phyloP scores from a whole-genome alignment of 208 protist species.

The Wallacemonas rigidus region DNA sequence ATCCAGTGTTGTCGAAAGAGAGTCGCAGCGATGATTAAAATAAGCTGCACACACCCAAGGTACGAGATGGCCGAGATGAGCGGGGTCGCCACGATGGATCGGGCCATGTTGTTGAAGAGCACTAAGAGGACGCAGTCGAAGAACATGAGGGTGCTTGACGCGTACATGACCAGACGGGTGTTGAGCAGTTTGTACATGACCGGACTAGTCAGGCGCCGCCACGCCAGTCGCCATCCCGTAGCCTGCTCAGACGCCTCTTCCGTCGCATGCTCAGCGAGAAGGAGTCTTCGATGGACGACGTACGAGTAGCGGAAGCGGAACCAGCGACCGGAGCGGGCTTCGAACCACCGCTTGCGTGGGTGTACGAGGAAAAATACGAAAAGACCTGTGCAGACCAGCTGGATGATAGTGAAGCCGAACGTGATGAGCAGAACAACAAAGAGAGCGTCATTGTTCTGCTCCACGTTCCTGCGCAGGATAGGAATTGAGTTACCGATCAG shows the following conservation, averaged over 20 bases:
- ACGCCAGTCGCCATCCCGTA: constrained; percentile 12
- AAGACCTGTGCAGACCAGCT: constrained; percentile 10
- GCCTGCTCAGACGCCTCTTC: neutral
- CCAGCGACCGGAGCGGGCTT: constrained; percentile 38
- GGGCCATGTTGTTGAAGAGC: constrained; percentile 36
- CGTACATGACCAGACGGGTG: constrained; percentile 27
- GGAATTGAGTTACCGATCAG: constrained; percentile 27
- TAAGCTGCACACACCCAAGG: constrained; percentile 35
- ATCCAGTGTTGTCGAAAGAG: constrained; percentile 30
- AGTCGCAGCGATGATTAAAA: constrained; percentile 27
- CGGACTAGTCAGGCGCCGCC: constrained; percentile 19
- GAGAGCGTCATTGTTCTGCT: constrained; percentile 30
- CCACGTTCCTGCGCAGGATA: constrained; percentile 23
- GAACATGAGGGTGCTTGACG: constrained; percentile 32
- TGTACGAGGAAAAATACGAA: constrained; percentile 22
- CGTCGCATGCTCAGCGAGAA: constrained; percentile 6
- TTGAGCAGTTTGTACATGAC: constrained; percentile 34
- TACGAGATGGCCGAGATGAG: constrained; percentile 31
- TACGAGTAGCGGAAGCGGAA: constrained; percentile 48
- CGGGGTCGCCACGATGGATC: constrained; percentile 13
- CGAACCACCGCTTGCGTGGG: constrained; percentile 36
- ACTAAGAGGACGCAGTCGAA: constrained; percentile 42
- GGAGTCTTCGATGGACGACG: constrained; percentile 26
- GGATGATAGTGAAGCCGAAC: constrained; percentile 26
- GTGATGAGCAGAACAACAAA: constrained; percentile 34